Base-by-base conservation (phyloP, 169 alveolate species). In the Pseudocohnilembus persalinus region DNA sequence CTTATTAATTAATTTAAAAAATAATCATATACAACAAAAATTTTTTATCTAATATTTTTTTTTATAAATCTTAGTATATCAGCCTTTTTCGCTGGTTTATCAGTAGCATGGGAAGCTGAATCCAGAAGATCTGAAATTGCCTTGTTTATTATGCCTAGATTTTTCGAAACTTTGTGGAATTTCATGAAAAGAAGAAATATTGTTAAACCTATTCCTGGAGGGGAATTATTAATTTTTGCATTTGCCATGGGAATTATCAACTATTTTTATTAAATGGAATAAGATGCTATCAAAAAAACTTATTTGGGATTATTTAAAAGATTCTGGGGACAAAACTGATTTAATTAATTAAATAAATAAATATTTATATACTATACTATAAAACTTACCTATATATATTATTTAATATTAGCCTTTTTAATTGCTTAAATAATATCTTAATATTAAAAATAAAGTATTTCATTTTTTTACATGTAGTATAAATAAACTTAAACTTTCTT, bases 141-240 rank as follows among this genome's bases (percentile, higher is more conserved):
- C 15, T 88, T 93, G 64, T 93, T 88, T 76, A 85, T 93, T 34
- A 77, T 93, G 73, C 95, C 96, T n/a, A 84, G 94, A 72, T 82
- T 92, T 72, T 81, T 93, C 16, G 95, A 91, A 34, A 88, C 94
- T 25, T 80, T 89, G 11, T 93, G 96, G 96, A 88, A 84, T 16
- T 91, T 86, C 65, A 74, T 91, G 30, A 88, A 85, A 81, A 93
- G 90, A 85, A 84, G 95, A 83, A 90, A 90, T 15, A 73, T 88
- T 16, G 94, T 90, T 0, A 65, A 63, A 29, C 73, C 91, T 26
- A 82, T 93, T 24, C 90, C 91, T 63, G 86, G 88, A 32, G 91
- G 94, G 72, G 95, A 93, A 82, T 88, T 91, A 29, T 31, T 93
- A 15, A 76, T 93, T 24, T 91, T 91, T 31, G 92, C 92, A 6